Conservation (phyloP, 495 filamentous ascomycete species). For the Penicillium tannophilum region DNA sequence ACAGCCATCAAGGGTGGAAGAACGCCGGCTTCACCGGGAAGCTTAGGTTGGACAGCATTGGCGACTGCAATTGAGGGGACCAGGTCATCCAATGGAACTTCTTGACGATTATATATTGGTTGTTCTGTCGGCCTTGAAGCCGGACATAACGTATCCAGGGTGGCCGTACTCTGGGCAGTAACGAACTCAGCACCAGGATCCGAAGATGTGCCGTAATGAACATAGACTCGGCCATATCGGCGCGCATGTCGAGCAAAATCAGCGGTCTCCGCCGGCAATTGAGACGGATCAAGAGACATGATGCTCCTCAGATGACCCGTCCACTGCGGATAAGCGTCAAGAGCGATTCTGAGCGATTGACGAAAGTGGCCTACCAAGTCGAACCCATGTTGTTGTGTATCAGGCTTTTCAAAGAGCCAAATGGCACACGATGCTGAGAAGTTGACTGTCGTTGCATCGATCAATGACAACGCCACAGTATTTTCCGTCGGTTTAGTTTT, state of each 20-base stretch:
- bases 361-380: constrained; percentile 23
- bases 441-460: constrained; percentile 33
- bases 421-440: constrained; percentile 25
- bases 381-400: constrained; percentile 1
- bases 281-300: constrained; percentile 9
- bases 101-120: constrained; percentile 30
- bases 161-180: constrained; percentile 24
- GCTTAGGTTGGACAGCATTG: constrained; percentile 6
- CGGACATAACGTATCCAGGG: constrained; percentile 31
- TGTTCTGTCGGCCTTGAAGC: constrained; percentile 26
- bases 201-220: constrained; percentile 30
- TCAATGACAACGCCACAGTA: constrained; percentile 27
- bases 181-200: constrained; percentile 42
- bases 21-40: constrained; percentile 3
- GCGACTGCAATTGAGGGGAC: constrained; percentile 12
- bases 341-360: constrained; percentile 24
- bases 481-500: constrained; percentile 3
- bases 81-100: constrained; percentile 17
- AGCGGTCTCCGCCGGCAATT: constrained; percentile 1
- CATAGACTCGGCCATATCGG: constrained; percentile 37
- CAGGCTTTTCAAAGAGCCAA: constrained; percentile 30
- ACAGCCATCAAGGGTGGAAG: constrained; percentile 35
- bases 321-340: constrained; percentile 38
- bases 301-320: constrained; percentile 29
- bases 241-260: constrained; percentile 23